Evolutionary conservation across 306 rosid genomes (phyloP).

Genomic region (Begonia loranthoides): DNA sequence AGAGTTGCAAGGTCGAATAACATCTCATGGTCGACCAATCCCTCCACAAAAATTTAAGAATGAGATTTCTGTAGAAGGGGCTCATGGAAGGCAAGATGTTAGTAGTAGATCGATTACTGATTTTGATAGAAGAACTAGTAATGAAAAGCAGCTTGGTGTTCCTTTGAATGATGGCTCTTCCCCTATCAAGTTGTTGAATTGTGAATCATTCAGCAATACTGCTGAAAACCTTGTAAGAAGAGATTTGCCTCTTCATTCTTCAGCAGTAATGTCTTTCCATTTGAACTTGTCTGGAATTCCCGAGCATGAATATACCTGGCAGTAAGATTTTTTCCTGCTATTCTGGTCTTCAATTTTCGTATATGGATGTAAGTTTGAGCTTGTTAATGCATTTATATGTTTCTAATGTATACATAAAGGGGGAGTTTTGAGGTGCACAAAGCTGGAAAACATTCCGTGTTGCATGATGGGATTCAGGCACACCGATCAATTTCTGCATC

Average conservation of each 20-base stretch:
- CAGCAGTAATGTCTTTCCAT: slow-evolving; percentile 20
- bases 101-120: slow-evolving; percentile 23
- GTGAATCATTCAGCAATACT: slow-evolving; percentile 18
- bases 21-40: slow-evolving; percentile 27
- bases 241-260: slow-evolving; percentile 25
- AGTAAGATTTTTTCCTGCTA: slow-evolving; percentile 42
- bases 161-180: slow-evolving; percentile 17
- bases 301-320: slow-evolving; percentile 72
- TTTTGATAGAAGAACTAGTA: slow-evolving; percentile 19
- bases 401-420: slow-evolving; percentile 34
- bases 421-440: slow-evolving; percentile 65
- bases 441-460: slow-evolving; percentile 37
- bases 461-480: slow-evolving; percentile 69
- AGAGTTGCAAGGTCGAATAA: slow-evolving; percentile 30
- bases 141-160: slow-evolving; percentile 20
- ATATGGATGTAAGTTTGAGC: background rate
- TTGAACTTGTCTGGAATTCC: slow-evolving; percentile 47
- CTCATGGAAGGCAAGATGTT: slow-evolving; percentile 18
- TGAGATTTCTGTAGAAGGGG: slow-evolving; percentile 29
- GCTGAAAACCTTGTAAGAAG: slow-evolving; percentile 26
- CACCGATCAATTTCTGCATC: slow-evolving; percentile 76
- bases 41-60: slow-evolving; percentile 30
- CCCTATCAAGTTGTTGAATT: slow-evolving; percentile 21
- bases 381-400: slow-evolving; percentile 7
- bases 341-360: slow-evolving; percentile 7